A percentile compares a stretch with the other conserved stretches of the same genome.
Conservation (phyloP, 176 grass and related monocot genomes). For the Rhynchospora pubera region DNA sequence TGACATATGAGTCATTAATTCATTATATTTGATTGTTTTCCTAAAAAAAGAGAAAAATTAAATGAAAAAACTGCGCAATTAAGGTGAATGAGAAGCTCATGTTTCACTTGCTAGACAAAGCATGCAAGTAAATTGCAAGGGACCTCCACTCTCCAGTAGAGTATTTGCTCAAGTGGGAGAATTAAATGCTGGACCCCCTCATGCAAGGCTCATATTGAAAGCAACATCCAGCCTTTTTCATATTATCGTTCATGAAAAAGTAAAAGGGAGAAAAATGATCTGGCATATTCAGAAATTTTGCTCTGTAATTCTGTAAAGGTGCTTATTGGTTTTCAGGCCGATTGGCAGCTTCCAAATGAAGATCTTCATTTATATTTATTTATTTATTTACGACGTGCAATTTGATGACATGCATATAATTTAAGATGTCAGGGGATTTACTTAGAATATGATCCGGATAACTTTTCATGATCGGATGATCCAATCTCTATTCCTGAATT, state of each 20-base stretch:
- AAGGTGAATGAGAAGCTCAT: background rate
- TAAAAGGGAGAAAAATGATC: slow-evolving; percentile 1
- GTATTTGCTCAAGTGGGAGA: background rate
- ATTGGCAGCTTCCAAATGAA: background rate
- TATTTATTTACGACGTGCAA: background rate
- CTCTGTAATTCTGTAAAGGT: slow-evolving; percentile 8
- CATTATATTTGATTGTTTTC: background rate
- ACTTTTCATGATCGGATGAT: too few species aligned
- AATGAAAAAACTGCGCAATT: background rate
- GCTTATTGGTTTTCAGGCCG: background rate
- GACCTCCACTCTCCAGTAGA: background rate
- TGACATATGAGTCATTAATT: background rate
- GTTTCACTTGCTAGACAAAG: background rate
- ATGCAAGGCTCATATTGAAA: background rate
- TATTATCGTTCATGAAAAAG: background rate
- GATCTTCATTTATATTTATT: too few species aligned
- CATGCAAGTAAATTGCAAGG: background rate
- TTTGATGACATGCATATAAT: background rate
- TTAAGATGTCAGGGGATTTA: too few species aligned
- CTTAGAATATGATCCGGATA: too few species aligned
- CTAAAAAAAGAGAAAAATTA: background rate
- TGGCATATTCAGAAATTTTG: background rate
- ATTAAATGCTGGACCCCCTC: background rate
- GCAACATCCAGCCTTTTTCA: background rate
- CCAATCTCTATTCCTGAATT: too few species aligned